Evolutionary conservation across 768 basidiomycete genomes (phyloP).

Genomic region (Suillus alpinus): DNA sequence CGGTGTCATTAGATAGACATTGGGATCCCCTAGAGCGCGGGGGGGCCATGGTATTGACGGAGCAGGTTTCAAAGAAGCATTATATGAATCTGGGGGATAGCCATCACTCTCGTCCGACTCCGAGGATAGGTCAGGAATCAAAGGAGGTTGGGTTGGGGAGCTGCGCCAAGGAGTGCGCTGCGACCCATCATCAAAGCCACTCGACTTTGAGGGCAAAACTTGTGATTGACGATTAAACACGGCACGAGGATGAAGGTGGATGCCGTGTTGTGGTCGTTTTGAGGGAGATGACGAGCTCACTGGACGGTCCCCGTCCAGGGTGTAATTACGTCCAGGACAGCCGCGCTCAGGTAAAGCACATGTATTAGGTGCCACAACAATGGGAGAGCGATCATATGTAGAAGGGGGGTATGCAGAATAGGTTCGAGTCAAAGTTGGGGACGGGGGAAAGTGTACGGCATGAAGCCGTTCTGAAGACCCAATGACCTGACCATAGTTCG

Average conservation of each 20-base stretch:
- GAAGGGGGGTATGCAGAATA: conserved; percentile 42
- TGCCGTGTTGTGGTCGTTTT: conserved; percentile 25
- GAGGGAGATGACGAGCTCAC: conserved; percentile 13
- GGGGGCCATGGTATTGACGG: conserved; percentile 23
- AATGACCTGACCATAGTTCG: conserved; percentile 15
- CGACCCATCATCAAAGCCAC: conserved; percentile 11
- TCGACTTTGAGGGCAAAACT: neutral
- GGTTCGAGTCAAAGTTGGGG: conserved; percentile 33
- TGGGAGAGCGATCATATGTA: conserved; percentile 77
- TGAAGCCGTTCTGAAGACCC: conserved; percentile 27
- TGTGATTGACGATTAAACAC: conserved; percentile 16
- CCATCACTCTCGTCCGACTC: conserved; percentile 68
- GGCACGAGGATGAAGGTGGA: conserved; percentile 47
- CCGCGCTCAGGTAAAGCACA: conserved; percentile 80
- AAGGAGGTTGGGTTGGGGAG: conserved; percentile 38
- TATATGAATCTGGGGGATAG: conserved; percentile 32
- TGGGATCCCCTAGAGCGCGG: conserved; percentile 12
- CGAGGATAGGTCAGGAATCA: conserved; percentile 58
- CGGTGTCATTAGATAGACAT: conserved; percentile 2
- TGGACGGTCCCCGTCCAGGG: conserved; percentile 37
- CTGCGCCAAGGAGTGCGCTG: conserved; percentile 12
- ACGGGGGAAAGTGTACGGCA: conserved; percentile 51
- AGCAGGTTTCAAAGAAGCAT: conserved; percentile 7
- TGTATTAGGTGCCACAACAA: conserved; percentile 66
- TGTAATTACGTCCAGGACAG: conserved; percentile 70